Evolutionary conservation across 2,329 filamentous ascomycete genomes (phyloP), one percentile per base, ranked within the genome.

Genomic region (Penicillium capsulatum): DNA sequence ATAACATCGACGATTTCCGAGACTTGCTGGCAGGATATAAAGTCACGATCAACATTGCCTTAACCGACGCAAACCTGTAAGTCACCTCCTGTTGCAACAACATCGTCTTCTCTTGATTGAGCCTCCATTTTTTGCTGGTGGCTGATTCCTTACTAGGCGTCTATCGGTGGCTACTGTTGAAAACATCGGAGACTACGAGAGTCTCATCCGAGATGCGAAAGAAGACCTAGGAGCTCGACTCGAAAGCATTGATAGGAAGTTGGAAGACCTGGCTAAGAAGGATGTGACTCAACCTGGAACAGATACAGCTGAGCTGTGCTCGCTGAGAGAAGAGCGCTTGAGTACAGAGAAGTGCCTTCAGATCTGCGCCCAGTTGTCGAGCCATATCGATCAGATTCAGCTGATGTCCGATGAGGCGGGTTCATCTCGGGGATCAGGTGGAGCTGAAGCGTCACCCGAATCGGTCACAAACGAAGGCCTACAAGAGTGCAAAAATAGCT

Each of bases 1-100:
- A 70, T 30, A 58, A 70, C 44, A 66, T 73, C 31, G 61, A 66
- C 43, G 61, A 58, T 34, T 73, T 72, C 38, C 60, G 57, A 27
- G 49, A 60, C 15, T 46, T 67, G 27, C 45, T 73, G 20, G 60
- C 67, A 28, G 59, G 61, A 29, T 72, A 72, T 42, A 71, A 69
- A 44, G 52, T 60, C 33, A 69, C 64, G 17, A 66, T 69, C 17
- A 63, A 39, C 32, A 67, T 71, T 56, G 65, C 67, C 13, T 59
- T 72, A 15, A 61, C 56, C 7, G 59, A 69, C 48, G 58, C 58
- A 43, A 66, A 61, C 38, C 57, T 70, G 66, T 70, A 59, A 61
- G 64, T 60, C 28, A 36, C 13, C 10, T 11, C 10, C 24, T 29
- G 19, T 28, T 32, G 44, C 36, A 36, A 15, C 32, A 42, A 7